A percentile compares a stretch with the other conserved stretches of the same genome.
Conservation (phyloP, 306 rosid genomes). For the Trichosanthes cucumerina region DNA sequence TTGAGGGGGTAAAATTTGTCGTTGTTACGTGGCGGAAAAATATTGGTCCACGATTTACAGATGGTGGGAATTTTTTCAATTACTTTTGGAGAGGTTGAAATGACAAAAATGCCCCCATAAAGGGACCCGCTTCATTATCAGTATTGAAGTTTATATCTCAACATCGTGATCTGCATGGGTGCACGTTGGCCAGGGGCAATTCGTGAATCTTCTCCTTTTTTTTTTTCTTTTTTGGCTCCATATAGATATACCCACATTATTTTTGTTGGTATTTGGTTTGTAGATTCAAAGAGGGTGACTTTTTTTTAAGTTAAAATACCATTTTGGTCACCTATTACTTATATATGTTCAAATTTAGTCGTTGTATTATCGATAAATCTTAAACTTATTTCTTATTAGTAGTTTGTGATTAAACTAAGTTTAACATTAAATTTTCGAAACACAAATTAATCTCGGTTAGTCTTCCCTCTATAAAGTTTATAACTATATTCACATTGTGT, state of each 20-base stretch:
- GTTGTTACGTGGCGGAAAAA: not conserved
- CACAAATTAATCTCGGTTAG: too few species aligned
- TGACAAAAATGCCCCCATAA: not conserved
- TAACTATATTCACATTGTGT: too few species aligned
- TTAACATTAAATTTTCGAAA: too few species aligned
- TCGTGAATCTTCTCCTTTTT: not conserved
- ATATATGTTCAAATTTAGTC: too few species aligned
- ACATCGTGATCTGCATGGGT: constrained; percentile 5
- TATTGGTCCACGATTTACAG: not conserved
- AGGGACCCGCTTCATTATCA: not conserved
- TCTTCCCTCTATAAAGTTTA: too few species aligned
- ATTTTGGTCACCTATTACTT: too few species aligned
- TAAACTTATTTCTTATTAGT: too few species aligned
- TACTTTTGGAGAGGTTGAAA: not conserved
- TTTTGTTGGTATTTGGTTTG: not conserved
- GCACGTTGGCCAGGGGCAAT: constrained; percentile 5
- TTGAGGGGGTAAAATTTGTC: not conserved
- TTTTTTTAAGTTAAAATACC: too few species aligned
- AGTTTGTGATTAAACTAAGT: too few species aligned
- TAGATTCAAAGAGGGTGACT: not conserved
- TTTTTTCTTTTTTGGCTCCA: not conserved
- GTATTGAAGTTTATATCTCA: not conserved
- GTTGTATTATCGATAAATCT: too few species aligned
- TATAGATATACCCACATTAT: not conserved
- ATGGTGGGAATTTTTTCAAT: not conserved